Percentiles rank a stretch among this genome's conserved stretches.
Conservation (phyloP, 192 early-diverging fungal genomes). For the Nowakowskiella sp. region DNA sequence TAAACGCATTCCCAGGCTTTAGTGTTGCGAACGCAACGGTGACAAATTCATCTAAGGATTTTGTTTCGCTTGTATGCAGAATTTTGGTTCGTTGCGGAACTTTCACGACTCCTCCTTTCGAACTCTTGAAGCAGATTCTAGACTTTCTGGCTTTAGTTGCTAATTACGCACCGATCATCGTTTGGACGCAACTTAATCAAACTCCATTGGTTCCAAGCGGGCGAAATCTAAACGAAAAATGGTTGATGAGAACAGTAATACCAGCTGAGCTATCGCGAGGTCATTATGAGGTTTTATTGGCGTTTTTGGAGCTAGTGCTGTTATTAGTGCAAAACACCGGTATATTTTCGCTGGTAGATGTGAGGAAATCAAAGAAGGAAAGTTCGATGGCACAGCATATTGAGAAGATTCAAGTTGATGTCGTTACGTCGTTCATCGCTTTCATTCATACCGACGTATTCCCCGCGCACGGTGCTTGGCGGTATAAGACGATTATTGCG, state of each 20-base stretch:
- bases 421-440: conserved; percentile 26
- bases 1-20: conserved; percentile 4
- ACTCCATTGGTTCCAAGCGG: no score
- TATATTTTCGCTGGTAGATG: conserved; percentile 14
- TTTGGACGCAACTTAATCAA: conserved; percentile 37
- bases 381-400: conserved; percentile 1
- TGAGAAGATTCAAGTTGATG: conserved; percentile 18
- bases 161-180: conserved; percentile 10
- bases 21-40: conserved; percentile 2
- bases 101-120: conserved; percentile 14
- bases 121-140: conserved; percentile 29
- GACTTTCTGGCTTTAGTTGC: conserved; percentile 23
- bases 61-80: conserved; percentile 26
- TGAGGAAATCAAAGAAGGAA: neutral
- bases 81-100: conserved; percentile 24
- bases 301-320: conserved; percentile 35
- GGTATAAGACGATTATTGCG: conserved; percentile 28
- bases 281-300: conserved; percentile 28
- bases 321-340: conserved; percentile 16
- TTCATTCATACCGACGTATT: conserved; percentile 39
- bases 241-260: no score
- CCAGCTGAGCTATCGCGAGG: neutral
- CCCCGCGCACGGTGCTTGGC: conserved; percentile 29
- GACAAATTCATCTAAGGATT: conserved; percentile 13
- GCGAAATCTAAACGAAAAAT: conserved; percentile 15